Percentiles rank a stretch among this genome's conserved stretches.
phyloP scores from a whole-genome alignment of 805 yeast species.

The Zygoascus bituminiphila region DNA sequence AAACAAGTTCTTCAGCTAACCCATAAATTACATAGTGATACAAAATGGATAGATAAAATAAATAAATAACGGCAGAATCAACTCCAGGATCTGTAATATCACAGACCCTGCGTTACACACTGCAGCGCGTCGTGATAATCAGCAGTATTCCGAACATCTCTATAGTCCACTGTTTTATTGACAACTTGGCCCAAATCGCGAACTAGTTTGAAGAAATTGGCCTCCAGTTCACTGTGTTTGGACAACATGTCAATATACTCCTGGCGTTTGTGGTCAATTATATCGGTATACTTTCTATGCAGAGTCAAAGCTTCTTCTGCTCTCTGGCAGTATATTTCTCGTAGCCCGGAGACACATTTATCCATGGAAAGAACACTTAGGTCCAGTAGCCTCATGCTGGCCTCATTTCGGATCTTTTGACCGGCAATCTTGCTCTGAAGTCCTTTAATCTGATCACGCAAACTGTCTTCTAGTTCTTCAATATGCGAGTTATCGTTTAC shows the following conservation, averaged over 20 bases:
- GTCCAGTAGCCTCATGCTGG: constrained; percentile 11
- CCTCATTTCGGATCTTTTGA: constrained; percentile 9
- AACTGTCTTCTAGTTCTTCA: constrained; percentile 2
- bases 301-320: constrained; percentile 14
- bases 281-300: constrained; percentile 14
- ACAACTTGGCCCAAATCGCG: constrained; percentile 13
- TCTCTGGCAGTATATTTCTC: constrained; percentile 14
- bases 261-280: constrained; percentile 16
- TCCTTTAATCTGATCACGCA: constrained; percentile 12
- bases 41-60: no score
- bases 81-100: no score
- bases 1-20: no score
- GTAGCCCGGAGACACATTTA: constrained; percentile 13
- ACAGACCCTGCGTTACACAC: background rate
- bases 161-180: constrained; percentile 1
- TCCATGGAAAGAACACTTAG: constrained; percentile 14
- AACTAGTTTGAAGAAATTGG: constrained; percentile 9
- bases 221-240: constrained; percentile 16
- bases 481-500: background rate
- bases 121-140: constrained; percentile 11
- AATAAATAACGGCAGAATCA: no score
- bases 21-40: no score
- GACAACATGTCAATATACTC: constrained; percentile 14
- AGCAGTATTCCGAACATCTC: background rate
- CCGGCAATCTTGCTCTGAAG: constrained; percentile 10